Percentiles rank a stretch among this genome's conserved stretches.
Conservation (phyloP, 78 protist genomes). For the Tieghemostelium lacteum region DNA sequence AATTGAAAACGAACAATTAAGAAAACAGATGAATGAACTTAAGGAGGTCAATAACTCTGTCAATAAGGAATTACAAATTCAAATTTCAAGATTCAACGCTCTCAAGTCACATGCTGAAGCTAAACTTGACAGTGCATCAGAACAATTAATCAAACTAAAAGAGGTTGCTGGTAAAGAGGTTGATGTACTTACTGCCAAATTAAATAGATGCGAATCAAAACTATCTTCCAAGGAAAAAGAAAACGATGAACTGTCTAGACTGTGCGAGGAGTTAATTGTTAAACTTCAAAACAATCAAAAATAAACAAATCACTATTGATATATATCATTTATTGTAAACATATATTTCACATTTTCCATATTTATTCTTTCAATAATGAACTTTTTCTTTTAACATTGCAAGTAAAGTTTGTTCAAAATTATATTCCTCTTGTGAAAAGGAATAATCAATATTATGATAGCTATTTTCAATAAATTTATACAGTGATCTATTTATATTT, state of each 20-base stretch:
- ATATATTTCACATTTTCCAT: too few relatives aligned
- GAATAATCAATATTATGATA: background rate
- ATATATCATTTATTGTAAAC: background rate
- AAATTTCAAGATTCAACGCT: constrained; percentile 51
- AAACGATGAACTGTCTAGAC: constrained; percentile 39
- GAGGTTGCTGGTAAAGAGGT: constrained; percentile 72
- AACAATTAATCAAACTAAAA: constrained; percentile 35
- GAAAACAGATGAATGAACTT: constrained; percentile 34
- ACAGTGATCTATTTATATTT: background rate
- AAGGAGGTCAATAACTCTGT: constrained; percentile 15
- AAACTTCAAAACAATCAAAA: constrained; percentile 38
- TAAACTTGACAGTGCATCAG: constrained; percentile 59
- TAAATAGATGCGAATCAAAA: constrained; percentile 36
- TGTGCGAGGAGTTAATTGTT: constrained; percentile 63
- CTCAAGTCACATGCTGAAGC: constrained; percentile 73
- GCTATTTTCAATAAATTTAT: constrained; percentile 9
- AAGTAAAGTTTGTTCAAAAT: background rate
- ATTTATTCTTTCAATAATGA: too few relatives aligned
- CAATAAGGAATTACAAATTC: constrained; percentile 48
- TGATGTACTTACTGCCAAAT: constrained; percentile 58
- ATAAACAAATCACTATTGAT: background rate
- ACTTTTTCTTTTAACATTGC: background rate
- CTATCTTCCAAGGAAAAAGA: constrained; percentile 38
- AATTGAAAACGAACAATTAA: constrained; percentile 42
- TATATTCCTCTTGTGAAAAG: constrained; percentile 10